phyloP scores from a whole-genome alignment of 1,284 basidiomycete species.

The Trichosporon coremiiforme region DNA sequence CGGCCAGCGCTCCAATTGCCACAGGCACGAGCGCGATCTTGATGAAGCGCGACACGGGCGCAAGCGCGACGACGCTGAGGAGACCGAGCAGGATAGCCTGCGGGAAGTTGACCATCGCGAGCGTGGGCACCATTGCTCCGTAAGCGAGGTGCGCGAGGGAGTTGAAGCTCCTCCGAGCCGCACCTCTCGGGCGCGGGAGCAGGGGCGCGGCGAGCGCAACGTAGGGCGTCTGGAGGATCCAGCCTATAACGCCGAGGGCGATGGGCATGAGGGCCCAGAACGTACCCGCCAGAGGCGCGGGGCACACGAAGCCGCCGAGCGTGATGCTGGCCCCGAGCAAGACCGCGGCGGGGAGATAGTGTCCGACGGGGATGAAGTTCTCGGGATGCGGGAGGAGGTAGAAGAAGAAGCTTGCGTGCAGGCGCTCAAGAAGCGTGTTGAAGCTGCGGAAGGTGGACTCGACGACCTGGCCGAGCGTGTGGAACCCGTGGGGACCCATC shows the following conservation, averaged over 20 bases:
- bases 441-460: conserved; percentile 84
- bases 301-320: conserved; percentile 74
- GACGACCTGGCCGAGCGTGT: conserved; percentile 80
- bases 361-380: conserved; percentile 84
- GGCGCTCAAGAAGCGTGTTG: conserved; percentile 88
- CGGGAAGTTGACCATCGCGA: conserved; percentile 85
- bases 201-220: conserved; percentile 34
- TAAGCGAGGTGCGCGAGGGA: conserved; percentile 61
- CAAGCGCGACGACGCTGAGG: conserved; percentile 59
- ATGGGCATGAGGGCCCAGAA: conserved; percentile 35
- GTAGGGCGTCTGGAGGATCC: conserved; percentile 31
- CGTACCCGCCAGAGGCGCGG: conserved; percentile 65
- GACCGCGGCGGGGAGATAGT: conserved; percentile 81
- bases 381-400: conserved; percentile 76
- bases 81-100: conserved; percentile 71
- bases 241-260: conserved; percentile 30
- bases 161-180: conserved; percentile 27
- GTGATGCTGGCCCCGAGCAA: conserved; percentile 79
- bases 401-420: conserved; percentile 95
- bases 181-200: conserved; percentile 63
- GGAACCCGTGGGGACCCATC: conserved; percentile 89
- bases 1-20: not conserved
- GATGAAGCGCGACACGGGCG: conserved; percentile 21
- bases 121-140: conserved; percentile 78
- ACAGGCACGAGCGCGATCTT: conserved; percentile 21